Percentiles rank a stretch among this genome's conserved stretches.
Evolutionary conservation across 768 basidiomycete species (phyloP).

Genomic region (Trametes cinnabarina): DNA sequence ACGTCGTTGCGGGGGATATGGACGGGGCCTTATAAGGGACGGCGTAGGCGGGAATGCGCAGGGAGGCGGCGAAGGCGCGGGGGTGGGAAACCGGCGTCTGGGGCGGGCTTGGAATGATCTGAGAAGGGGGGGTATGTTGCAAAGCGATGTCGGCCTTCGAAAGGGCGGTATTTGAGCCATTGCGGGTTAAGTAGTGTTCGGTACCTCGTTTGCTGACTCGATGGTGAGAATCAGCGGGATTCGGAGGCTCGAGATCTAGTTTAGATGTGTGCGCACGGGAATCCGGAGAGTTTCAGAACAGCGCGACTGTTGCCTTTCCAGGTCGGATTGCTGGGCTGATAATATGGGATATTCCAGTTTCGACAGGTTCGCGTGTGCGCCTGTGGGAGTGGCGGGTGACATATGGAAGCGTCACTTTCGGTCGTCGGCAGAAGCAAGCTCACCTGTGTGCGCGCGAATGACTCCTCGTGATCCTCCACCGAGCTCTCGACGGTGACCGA

Average conservation of each 20-base stretch:
- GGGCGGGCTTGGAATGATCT: constrained; percentile 33
- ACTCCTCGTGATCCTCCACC: constrained; percentile 17
- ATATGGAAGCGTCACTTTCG: constrained; percentile 15
- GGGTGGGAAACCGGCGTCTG: constrained; percentile 21
- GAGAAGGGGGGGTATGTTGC: constrained; percentile 45
- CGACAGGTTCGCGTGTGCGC: constrained; percentile 6
- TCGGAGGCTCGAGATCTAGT: constrained; percentile 12
- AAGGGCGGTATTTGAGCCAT: constrained; percentile 32
- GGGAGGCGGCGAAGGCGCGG: constrained; percentile 22
- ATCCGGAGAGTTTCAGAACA: constrained; percentile 19
- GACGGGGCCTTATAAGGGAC: constrained; percentile 37
- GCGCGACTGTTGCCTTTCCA: constrained; percentile 14
- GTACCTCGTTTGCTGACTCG: constrained; percentile 44
- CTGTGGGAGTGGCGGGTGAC: constrained; percentile 13
- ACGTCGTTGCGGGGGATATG: constrained; percentile 21
- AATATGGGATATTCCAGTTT: constrained; percentile 15
- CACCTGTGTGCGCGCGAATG: constrained; percentile 12
- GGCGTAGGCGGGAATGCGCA: constrained; percentile 31
- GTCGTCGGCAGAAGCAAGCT: constrained; percentile 23
- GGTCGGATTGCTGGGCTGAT: constrained; percentile 11
- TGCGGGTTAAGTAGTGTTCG: constrained; percentile 26
- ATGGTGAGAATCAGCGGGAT: constrained; percentile 32
- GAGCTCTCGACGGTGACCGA: constrained; percentile 8
- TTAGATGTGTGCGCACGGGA: constrained; percentile 15
- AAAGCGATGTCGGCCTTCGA: constrained; percentile 32